Evolutionary conservation across 176 grass and related monocot species (phyloP), one percentile per base, ranked within the genome.

Genomic region (Oryza glaberrima): DNA sequence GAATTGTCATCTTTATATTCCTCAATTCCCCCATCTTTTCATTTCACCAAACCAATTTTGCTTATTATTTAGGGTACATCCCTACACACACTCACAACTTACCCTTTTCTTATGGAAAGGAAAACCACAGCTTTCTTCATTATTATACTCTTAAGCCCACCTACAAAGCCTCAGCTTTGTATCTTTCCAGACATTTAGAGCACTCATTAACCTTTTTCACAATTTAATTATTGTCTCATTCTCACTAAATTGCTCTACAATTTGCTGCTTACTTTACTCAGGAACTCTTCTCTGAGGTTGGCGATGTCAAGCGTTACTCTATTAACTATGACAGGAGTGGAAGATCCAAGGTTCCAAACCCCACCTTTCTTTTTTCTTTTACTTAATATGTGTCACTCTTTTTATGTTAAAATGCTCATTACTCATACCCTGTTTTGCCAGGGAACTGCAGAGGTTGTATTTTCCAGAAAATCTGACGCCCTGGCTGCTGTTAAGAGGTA

Each of bases 401-500:
- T 60, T 83, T 75, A 2, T 26, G 72, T 30, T 78, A 0, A n/a
- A 77, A 77, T 65, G 30, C 25, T 80, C 38, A 16, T 3, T 20
- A 51, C 35, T 67, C 77, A 56, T 10, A n/a, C 67, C 67, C 28
- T 30, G 28, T 51, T 73, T 79, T 82, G 17, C 14, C 72, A 95
- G 93, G 90, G 90, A 84, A 95, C 93, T 26, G 93, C 93, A 74
- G 90, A 92, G 70, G 85, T 95, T 7, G 80, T 95, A 7, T 95
- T 92, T 65, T 76, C 93, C n/a, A 90, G 75, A 82, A 81, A 82
- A 40, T 69, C 75, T 0, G 90, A 92, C 81, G 93, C 85, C 51
- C 13, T 90, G 71, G 90, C 93, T 70, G 90, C 90, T 78, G 65
- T 95, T 71, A 95, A 88, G 75, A 88, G 77, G 85, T 95, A 95